These are phyloP conservation scores for Zygnema cylindricum DNA, from an alignment of 139 green algal species.

Conservation along the genomic window DNA sequence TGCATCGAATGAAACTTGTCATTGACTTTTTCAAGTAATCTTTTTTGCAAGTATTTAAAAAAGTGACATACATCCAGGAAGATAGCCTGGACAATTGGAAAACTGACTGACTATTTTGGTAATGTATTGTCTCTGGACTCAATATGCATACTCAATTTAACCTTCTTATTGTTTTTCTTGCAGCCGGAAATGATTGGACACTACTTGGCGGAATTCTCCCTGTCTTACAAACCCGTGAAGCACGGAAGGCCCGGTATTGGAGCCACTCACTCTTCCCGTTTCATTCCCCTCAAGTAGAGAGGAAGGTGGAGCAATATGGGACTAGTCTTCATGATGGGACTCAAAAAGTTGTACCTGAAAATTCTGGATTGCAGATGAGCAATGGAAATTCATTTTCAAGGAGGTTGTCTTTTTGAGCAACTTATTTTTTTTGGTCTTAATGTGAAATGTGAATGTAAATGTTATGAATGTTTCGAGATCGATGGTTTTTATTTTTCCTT, in stretches of 20 bases:
- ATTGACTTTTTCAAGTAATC: no score
- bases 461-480: no score
- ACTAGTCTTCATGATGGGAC: not conserved
- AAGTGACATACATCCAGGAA: no score
- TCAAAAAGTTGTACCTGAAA: not conserved
- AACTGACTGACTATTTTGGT: no score
- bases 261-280: slow-evolving; percentile 91
- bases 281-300: slow-evolving; percentile 97
- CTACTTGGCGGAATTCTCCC: slow-evolving; percentile 99
- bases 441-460: no score
- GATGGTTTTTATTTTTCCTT: no score
- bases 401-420: not conserved
- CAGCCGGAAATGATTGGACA: slow-evolving; percentile 96
- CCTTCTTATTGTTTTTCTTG: slow-evolving; percentile 3
- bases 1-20: no score
- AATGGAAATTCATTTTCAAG: no score
- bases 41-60: no score
- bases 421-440: not conserved
- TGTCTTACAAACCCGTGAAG: slow-evolving; percentile 98
- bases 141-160: not conserved
- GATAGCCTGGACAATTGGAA: no score
- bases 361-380: no score
- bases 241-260: slow-evolving; percentile 97
- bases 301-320: not conserved
- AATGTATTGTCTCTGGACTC: no score